Evolutionary conservation across 2,329 filamentous ascomycete species (phyloP).

Genomic region (Dichotomopilus funicola): DNA sequence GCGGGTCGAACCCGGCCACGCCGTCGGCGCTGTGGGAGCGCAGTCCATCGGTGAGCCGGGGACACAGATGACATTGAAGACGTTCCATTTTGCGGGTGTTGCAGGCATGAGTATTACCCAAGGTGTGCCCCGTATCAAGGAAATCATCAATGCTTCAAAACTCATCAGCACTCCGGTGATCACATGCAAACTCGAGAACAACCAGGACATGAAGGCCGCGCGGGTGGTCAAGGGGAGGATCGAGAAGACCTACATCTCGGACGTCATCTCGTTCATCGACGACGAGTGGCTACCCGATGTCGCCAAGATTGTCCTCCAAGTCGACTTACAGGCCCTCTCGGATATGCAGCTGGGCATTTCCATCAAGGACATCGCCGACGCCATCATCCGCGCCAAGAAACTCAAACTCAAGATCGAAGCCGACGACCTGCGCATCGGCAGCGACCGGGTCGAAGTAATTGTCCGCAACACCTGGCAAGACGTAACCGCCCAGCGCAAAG

Average conservation of each 20-base stretch:
- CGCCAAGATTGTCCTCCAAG: slow-evolving; percentile 70
- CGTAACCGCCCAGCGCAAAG: slow-evolving; percentile 41
- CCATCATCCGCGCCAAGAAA: slow-evolving; percentile 76
- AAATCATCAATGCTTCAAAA: slow-evolving; percentile 98
- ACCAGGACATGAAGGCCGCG: slow-evolving; percentile 69
- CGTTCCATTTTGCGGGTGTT: slow-evolving; percentile 99
- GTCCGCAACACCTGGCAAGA: slow-evolving; percentile 52
- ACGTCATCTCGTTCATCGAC: slow-evolving; percentile 74
- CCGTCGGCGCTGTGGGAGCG: slow-evolving; percentile 90
- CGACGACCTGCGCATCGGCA: slow-evolving; percentile 57
- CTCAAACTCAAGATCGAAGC: slow-evolving; percentile 74
- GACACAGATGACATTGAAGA: slow-evolving; percentile 98
- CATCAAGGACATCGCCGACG: slow-evolving; percentile 63
- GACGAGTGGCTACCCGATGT: slow-evolving; percentile 78
- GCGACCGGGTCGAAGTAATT: slow-evolving; percentile 64
- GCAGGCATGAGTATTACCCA: slow-evolving; percentile 99
- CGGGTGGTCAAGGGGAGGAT: slow-evolving; percentile 87
- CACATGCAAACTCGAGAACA: slow-evolving; percentile 74
- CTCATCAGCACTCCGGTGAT: slow-evolving; percentile 92
- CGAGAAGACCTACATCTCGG: slow-evolving; percentile 86
- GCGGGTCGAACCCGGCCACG: slow-evolving; percentile 88
- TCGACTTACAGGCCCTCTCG: slow-evolving; percentile 72
- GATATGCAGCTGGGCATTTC: slow-evolving; percentile 76
- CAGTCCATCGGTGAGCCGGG: slow-evolving; percentile 98
- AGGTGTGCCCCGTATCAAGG: slow-evolving; percentile 98